phyloP scores from a whole-genome alignment of 176 grass and related monocot species.

The Eragrostis curvula region DNA sequence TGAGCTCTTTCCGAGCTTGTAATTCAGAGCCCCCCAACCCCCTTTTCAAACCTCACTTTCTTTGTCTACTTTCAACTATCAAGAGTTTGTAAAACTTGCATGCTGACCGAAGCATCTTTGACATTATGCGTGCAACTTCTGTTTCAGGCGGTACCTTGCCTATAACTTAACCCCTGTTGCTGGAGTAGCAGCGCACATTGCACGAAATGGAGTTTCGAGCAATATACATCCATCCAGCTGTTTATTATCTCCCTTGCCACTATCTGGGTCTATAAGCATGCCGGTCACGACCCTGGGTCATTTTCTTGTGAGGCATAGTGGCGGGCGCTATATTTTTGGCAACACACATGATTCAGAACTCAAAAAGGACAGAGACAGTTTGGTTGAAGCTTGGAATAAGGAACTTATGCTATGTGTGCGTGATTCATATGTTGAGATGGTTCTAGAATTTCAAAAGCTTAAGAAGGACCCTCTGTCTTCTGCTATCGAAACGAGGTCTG shows the following conservation, averaged over 20 bases:
- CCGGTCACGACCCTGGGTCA: conserved; percentile 83
- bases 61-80: conserved; percentile 9
- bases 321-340: conserved; percentile 89
- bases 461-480: conserved; percentile 73
- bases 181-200: conserved; percentile 90
- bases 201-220: conserved; percentile 62
- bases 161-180: conserved; percentile 94
- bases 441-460: conserved; percentile 94
- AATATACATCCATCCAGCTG: conserved; percentile 69
- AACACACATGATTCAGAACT: conserved; percentile 49
- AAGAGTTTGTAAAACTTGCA: conserved; percentile 28
- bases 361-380: conserved; percentile 49
- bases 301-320: conserved; percentile 88
- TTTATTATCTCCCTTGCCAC: conserved; percentile 86
- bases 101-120: conserved; percentile 14
- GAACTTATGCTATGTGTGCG: conserved; percentile 89
- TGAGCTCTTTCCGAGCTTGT: conserved; percentile 26
- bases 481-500: conserved; percentile 57
- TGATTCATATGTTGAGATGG: conserved; percentile 94
- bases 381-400: conserved; percentile 93
- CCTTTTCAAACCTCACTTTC: not conserved
- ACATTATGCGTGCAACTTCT: conserved; percentile 33
- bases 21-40: not conserved
- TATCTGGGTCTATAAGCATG: conserved; percentile 91
- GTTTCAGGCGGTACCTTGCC: conserved; percentile 86